Evolutionary conservation across 768 basidiomycete genomes (phyloP).

Genomic region (Leccinum uliginosum): DNA sequence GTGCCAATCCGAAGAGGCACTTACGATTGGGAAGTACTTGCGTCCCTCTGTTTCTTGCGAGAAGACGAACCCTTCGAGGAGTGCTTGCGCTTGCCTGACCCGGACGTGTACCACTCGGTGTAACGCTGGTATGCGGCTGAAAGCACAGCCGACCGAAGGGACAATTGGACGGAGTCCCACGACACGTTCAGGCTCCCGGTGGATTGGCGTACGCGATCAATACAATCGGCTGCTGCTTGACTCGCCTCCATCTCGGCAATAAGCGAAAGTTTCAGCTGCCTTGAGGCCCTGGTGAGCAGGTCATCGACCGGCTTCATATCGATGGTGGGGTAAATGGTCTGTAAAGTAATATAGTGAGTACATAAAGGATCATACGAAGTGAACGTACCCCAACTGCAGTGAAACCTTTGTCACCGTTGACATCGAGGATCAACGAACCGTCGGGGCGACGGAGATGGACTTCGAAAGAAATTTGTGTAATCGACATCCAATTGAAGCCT

Average conservation of each 20-base stretch:
- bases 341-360: not conserved
- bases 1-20: not conserved
- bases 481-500: not conserved
- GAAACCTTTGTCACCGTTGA: not conserved
- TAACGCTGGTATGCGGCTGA: not conserved
- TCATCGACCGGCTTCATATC: not conserved
- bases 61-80: not conserved
- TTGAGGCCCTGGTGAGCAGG: not conserved
- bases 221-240: not conserved
- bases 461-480: not conserved
- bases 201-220: not conserved
- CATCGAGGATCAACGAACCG: not conserved
- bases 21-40: not conserved
- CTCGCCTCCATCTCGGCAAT: not conserved
- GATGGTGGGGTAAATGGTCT: not conserved
- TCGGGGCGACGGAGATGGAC: not conserved
- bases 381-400: not conserved
- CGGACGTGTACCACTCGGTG: not conserved
- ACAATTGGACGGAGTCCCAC: not conserved
- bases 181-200: not conserved
- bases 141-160: not conserved
- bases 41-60: not conserved
- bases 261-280: not conserved
- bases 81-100: not conserved
- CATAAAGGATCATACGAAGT: not conserved